Conservation (phyloP, 1,139 yeast species). For the Yamadazyma friedrichii region DNA sequence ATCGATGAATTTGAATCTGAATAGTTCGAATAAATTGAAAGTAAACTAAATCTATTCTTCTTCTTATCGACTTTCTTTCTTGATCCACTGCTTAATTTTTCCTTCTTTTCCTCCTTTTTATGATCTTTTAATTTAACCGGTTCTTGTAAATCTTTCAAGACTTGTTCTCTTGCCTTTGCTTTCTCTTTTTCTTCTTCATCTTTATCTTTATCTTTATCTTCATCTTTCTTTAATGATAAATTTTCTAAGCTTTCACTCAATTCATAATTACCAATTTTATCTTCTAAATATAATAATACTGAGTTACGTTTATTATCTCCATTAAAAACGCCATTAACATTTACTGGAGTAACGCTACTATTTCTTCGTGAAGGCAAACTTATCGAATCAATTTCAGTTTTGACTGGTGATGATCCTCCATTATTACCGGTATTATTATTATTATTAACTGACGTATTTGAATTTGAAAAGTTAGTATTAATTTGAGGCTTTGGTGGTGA, state of each 20-base stretch:
- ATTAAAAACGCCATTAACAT: slow-evolving; percentile 48
- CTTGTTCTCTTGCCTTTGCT: not conserved
- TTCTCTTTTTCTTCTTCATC: not conserved
- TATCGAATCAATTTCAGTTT: slow-evolving; percentile 16
- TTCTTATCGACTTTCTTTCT: slow-evolving; percentile 34
- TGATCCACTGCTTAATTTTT: slow-evolving; percentile 4
- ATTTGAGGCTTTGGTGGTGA: slow-evolving; percentile 9
- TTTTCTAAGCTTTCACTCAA: slow-evolving; percentile 22
- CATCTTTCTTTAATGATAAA: slow-evolving; percentile 4
- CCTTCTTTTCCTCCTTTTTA: slow-evolving; percentile 2
- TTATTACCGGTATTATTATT: slow-evolving; percentile 7
- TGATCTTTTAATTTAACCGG: not conserved
- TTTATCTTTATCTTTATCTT: not conserved
- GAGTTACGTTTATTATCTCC: slow-evolving; percentile 36
- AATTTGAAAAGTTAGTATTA: slow-evolving; percentile 2
- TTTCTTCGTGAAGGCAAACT: slow-evolving; percentile 31
- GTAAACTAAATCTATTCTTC: slow-evolving; percentile 50
- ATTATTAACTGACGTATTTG: slow-evolving; percentile 5
- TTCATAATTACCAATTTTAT: slow-evolving; percentile 45
- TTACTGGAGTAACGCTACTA: slow-evolving; percentile 44
- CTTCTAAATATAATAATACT: slow-evolving; percentile 46
- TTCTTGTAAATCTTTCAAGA: not conserved
- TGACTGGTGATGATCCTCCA: slow-evolving; percentile 14
- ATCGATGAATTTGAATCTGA: slow-evolving; percentile 16
- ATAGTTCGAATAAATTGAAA: slow-evolving; percentile 48